Evolutionary conservation across 345 rosid genomes (phyloP), one percentile per base, ranked within the genome.

Genomic region (Pugionium dolabratum): DNA sequence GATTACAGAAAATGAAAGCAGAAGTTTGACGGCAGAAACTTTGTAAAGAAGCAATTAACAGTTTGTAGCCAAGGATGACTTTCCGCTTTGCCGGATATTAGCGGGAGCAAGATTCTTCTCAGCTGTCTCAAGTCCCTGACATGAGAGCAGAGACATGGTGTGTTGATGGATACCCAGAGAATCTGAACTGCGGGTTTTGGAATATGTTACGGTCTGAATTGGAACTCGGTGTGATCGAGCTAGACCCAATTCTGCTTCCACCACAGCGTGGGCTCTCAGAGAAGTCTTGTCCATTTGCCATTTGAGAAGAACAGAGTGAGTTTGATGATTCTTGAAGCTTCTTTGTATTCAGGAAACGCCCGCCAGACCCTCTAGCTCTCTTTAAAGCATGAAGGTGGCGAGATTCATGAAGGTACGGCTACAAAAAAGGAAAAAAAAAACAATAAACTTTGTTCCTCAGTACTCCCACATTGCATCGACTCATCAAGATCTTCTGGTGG

Each of bases 391-490:
- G 98, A 62, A 75, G 74, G 75, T 91, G 98, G 34, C 98, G 85
- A 59, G 98, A 89, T 78, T 91, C 92, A 0, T 89, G 98, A 60
- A 91, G 92, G 74, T 91, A 91, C 0, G 86, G 95, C 96, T 91
- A 74, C 77, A 75, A 50, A 47, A 32, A 41, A 5, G 1, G 29
- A 57, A 3, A 27, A n/a, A 7, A 5, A 42, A 59, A 52, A 41
- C 18, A 35, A 11, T 7, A 46, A 62, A 30, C 55, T 44, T 50
- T 59, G 36, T 59, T 32, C 57, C 59, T 52, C 60, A 57, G 10
- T 41, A 40, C 2, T 57, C 27, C 59, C 4, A 40, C 4, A 51
- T 28, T 36, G 25, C 6, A 18, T 26, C 1, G 25, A 54, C 32
- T 33, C 45, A 10, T 49, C 50, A 41, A 58, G 18, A 25, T 35